A percentile compares a stretch with the other conserved stretches of the same genome.
phyloP scores from a whole-genome alignment of 2,329 filamentous ascomycete species.

The Trichophyton schoenleinii region DNA sequence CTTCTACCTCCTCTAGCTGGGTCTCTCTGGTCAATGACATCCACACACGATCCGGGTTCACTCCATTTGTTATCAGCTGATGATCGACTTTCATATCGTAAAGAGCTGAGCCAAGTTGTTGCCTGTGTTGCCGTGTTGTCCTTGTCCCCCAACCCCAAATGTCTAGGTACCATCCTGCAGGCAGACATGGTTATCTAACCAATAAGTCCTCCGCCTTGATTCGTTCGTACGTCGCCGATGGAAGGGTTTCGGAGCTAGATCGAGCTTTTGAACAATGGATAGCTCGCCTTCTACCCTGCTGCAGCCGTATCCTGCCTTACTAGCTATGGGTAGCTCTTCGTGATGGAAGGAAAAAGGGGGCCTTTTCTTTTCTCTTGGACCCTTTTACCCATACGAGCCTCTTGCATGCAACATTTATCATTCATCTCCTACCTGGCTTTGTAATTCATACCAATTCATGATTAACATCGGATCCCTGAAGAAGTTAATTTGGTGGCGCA shows the following conservation, averaged over 20 bases:
- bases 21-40: not conserved
- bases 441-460: slow-evolving; percentile 2
- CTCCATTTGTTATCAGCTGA: not conserved
- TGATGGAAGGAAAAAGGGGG: not conserved
- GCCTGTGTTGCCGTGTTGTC: not conserved
- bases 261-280: not conserved
- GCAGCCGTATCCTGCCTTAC: not conserved
- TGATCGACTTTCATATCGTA: slow-evolving; percentile 1
- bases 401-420: slow-evolving; percentile 5
- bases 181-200: not conserved
- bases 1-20: not conserved
- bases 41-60: not conserved
- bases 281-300: not conserved
- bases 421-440: not conserved
- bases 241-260: not conserved
- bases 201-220: not conserved
- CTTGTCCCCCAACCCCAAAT: not conserved
- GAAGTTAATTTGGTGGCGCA: slow-evolving; percentile 2
- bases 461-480: not conserved
- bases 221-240: not conserved
- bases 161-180: not conserved
- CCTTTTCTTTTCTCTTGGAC: not conserved
- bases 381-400: not conserved
- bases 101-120: not conserved
- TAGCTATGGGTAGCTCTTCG: not conserved